Conservation (phyloP, 495 filamentous ascomycete species). For the Hypoxylon trugodes region DNA sequence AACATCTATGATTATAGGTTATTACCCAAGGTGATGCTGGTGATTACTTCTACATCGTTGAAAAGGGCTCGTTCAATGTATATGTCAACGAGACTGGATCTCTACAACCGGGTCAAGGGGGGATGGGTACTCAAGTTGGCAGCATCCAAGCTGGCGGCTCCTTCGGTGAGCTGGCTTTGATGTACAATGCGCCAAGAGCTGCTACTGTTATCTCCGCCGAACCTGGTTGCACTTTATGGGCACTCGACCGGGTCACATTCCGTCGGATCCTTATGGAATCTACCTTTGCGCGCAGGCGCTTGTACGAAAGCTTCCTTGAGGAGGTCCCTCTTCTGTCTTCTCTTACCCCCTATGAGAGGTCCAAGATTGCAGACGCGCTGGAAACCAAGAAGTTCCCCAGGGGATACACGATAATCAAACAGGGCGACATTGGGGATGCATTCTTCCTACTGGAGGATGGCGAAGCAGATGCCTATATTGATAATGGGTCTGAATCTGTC, state of each 20-base stretch:
- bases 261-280: slow-evolving; percentile 98
- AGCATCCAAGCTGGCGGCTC: slow-evolving; percentile 86
- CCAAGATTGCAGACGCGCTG: slow-evolving; percentile 96
- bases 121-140: slow-evolving; percentile 85
- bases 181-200: slow-evolving; percentile 99
- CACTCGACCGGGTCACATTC: slow-evolving; percentile 94
- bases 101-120: slow-evolving; percentile 81
- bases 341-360: slow-evolving; percentile 88
- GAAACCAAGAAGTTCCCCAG: slow-evolving; percentile 86
- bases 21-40: slow-evolving; percentile 96
- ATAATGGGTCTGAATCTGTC: slow-evolving; percentile 67
- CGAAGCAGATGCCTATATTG: slow-evolving; percentile 85
- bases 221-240: slow-evolving; percentile 83
- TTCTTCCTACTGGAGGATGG: slow-evolving; percentile 94
- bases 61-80: slow-evolving; percentile 88
- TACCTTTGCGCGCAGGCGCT: slow-evolving; percentile 91
- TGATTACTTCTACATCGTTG: slow-evolving; percentile 98
- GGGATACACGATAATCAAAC: slow-evolving; percentile 83
- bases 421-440: slow-evolving; percentile 90
- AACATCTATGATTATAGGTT: slow-evolving; percentile 59
- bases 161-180: slow-evolving; percentile 96
- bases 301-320: slow-evolving; percentile 98
- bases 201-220: slow-evolving; percentile 91
- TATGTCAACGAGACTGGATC: slow-evolving; percentile 85
- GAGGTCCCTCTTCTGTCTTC: slow-evolving; percentile 89